These are phyloP conservation scores for Clitocybe nebularis DNA, from an alignment of 1,284 basidiomycete species.

Conservation along the genomic window DNA sequence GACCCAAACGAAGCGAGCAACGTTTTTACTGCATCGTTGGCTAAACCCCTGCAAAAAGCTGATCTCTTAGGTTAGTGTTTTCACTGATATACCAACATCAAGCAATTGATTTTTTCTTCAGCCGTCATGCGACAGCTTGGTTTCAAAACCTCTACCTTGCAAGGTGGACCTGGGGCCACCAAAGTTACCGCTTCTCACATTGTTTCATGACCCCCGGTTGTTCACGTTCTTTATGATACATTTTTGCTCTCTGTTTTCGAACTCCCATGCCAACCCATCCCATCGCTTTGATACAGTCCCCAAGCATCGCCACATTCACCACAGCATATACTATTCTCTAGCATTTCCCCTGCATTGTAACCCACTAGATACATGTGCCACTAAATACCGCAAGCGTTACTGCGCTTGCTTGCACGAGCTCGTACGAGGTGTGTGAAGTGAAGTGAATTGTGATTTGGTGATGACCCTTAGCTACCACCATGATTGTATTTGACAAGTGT, in stretches of 20 bases:
- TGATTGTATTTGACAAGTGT: too few species aligned
- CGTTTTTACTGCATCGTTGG: slow-evolving; percentile 81
- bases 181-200: slow-evolving; percentile 46
- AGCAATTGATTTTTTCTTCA: slow-evolving; percentile 16
- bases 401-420: background rate
- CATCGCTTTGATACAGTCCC: slow-evolving; percentile 35
- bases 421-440: too few species aligned
- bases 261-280: slow-evolving; percentile 26
- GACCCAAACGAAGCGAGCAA: slow-evolving; percentile 67
- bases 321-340: slow-evolving; percentile 30
- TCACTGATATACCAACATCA: slow-evolving; percentile 2
- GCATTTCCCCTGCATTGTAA: slow-evolving; percentile 29
- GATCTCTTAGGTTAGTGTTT: slow-evolving; percentile 58
- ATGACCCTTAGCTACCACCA: too few species aligned
- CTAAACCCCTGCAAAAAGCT: slow-evolving; percentile 85
- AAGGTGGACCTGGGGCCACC: slow-evolving; percentile 42
- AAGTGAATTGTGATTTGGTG: too few species aligned
- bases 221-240: slow-evolving; percentile 30
- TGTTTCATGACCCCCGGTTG: slow-evolving; percentile 29
- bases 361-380: slow-evolving; percentile 25
- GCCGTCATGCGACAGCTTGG: slow-evolving; percentile 80
- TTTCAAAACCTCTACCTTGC: slow-evolving; percentile 82
- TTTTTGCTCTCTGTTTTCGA: slow-evolving; percentile 24
- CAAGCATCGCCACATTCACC: slow-evolving; percentile 27
- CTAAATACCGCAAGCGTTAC: slow-evolving; percentile 15